Percentiles rank a stretch among this genome's conserved stretches.
Evolutionary conservation across 2,329 filamentous ascomycete genomes (phyloP).

Genomic region (Colletotrichum truncatum): DNA sequence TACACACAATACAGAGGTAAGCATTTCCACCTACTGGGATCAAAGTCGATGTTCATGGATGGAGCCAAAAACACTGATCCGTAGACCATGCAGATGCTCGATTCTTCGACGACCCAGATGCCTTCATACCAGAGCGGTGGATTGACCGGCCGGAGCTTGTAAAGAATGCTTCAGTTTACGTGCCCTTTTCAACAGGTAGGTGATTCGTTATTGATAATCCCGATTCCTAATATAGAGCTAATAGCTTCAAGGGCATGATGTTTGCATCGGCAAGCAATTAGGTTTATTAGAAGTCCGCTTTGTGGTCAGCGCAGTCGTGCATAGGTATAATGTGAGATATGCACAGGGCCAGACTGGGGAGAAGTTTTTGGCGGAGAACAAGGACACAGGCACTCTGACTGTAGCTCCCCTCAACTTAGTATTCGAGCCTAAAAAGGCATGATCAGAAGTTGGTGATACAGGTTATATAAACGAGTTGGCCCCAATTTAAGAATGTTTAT

Average conservation of each 20-base stretch:
- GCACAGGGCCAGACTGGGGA: constrained; percentile 16
- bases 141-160: constrained; percentile 40
- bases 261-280: constrained; percentile 46
- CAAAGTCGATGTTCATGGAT: not conserved
- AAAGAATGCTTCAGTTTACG: constrained; percentile 38
- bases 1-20: constrained; percentile 35
- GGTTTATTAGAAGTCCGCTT: constrained; percentile 43
- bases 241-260: constrained; percentile 33
- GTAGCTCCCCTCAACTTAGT: constrained; percentile 19
- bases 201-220: not conserved
- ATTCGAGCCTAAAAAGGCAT: constrained; percentile 1
- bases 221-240: rapidly evolving
- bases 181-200: constrained; percentile 43
- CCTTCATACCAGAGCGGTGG: constrained; percentile 51
- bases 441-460: too few relatives aligned
- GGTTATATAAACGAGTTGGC: too few relatives aligned
- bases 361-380: constrained; percentile 7
- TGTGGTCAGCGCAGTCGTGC: constrained; percentile 21
- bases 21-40: not conserved
- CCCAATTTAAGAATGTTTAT: too few relatives aligned
- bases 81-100: constrained; percentile 9
- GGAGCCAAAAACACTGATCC: constrained; percentile 15
- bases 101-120: constrained; percentile 33
- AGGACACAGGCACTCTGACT: constrained; percentile 23
- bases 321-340: constrained; percentile 12